Conservation (phyloP, 441 rosid species). For the Brassica balearica region DNA sequence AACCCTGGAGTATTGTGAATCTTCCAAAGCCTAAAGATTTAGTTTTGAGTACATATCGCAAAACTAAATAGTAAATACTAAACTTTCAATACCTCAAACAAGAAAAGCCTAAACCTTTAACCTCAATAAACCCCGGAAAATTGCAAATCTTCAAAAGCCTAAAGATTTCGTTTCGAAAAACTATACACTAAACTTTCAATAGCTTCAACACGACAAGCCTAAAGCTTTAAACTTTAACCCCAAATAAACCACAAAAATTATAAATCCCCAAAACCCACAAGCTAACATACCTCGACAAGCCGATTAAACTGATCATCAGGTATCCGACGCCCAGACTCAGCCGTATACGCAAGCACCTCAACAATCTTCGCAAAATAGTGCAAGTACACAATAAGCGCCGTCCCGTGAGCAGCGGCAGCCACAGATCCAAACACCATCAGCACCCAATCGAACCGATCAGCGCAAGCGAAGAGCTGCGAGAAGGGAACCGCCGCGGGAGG, state of each 20-base stretch:
- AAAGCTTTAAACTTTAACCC: background rate
- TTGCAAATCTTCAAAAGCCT: background rate
- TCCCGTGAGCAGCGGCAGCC: slow-evolving; percentile 99
- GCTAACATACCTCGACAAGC: slow-evolving; percentile 38
- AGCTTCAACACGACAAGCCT: background rate
- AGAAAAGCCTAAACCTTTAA: background rate
- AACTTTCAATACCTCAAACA: slow-evolving; percentile 7
- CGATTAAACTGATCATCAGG: slow-evolving; percentile 58
- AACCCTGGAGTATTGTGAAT: too few relatives aligned
- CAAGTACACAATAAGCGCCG: slow-evolving; percentile 94
- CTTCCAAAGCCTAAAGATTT: background rate
- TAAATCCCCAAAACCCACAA: too few relatives aligned
- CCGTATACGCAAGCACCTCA: slow-evolving; percentile 55
- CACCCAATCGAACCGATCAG: slow-evolving; percentile 88
- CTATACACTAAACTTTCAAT: background rate
- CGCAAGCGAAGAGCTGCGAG: slow-evolving; percentile 79
- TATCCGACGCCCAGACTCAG: background rate
- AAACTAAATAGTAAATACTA: slow-evolving; percentile 12
- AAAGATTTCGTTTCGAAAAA: background rate
- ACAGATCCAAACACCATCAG: slow-evolving; percentile 90
- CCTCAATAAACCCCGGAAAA: background rate
- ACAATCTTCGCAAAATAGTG: slow-evolving; percentile 92
- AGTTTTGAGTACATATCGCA: background rate
- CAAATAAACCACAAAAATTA: too few relatives aligned
- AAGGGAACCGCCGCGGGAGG: slow-evolving; percentile 99